Evolutionary conservation across 129 eudicot genomes (phyloP), one percentile per base, ranked within the genome.

Genomic region (Gnaphalium uliginosum): DNA sequence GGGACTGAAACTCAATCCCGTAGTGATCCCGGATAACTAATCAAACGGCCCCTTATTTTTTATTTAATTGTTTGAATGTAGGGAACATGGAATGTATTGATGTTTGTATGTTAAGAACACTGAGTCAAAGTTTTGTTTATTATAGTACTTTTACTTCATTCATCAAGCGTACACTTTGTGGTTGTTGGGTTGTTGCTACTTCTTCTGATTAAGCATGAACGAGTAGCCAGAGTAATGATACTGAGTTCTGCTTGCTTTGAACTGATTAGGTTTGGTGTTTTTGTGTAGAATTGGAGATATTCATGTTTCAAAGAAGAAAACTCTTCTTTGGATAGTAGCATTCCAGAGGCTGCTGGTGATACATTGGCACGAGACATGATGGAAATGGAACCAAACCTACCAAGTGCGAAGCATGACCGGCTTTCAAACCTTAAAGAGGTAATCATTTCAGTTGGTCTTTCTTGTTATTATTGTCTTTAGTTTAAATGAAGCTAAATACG

Each of bases 301-400:
- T 83, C 80, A 43, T 88, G 84, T 76, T 85, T 88, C 71, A 83
- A 79, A 74, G 56, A 78, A 25, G 86, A 81, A 50, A 84, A 81
- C n/a, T 77, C 76, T 29, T 63, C 81, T 17, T 76, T 69, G 19
- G 83, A 85, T 54, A 35, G 46, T 41, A 43, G 39, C 21, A 50
- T 67, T 19, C 54, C 66, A 6, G 75, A 85, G 56, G 66, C 56
- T 2, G 41, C 79, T 21, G 87, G 80, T 46, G 80, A 78, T 59
- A 41, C 39, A 14, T 53, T 78, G 54, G 74, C 90, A 9, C 24
- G 10, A n/a, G 82, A 68, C n/a, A n/a, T n/a, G n/a, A n/a, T n/a
- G 62, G 87, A 65, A 37, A 70, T 37, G 61, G 83, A 73, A 61
- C 81, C 79, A 46, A 80, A 78, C 17, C 85, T 54, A 39, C 66